Base-by-base conservation (phyloP, 257 asterid genomes). In the Buddleja alternifolia region DNA sequence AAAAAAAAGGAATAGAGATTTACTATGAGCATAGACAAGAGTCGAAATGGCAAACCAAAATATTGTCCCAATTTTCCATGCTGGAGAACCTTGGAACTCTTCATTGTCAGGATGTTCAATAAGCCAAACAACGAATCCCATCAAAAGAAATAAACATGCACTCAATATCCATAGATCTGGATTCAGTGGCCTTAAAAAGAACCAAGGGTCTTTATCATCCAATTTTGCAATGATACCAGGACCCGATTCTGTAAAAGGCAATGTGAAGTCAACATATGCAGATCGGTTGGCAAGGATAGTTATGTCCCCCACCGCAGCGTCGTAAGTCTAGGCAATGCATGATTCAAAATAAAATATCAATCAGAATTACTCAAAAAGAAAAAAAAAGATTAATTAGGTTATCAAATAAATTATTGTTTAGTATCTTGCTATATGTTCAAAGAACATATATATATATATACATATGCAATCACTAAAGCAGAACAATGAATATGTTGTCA, bases 1-100 rank as follows among this genome's bases (percentile, higher is more conserved):
- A 41, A 8, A 7, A 55, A 10, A 8, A 54, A 2, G 16, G 63
- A 32, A 44, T 14, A 59, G 44, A 73, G 63, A 73, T 51, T 76
- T 80, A 77, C 85, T 66, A 25, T 80, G 85, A 73, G 85, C 82
- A 77, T 53, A 70, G 53, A 77, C 78, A 70, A 80, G 80, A 61
- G 78, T 80, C 19, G 80, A 80, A 37, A 23, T 55, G 10, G 82
- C 52, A 61, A 81, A 84, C 77, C 75, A 78, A 34, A 84, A 15
- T 14, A 73, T 29, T 1, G 79, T 74, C 50, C 85, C 81, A 14
- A 81, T 25, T 74, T 84, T 86, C 51, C 42, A 46, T 20, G 60
- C 54, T 4, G 56, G 16, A 21, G 84, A 32, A 40, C 86, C 89
- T 73, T 71, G 80, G 57, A 81, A 84, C 42, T 76, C 86, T 37